These are phyloP conservation scores for Myotisia sp. DNA, from an alignment of 2,329 filamentous ascomycete genomes.

Conservation along the genomic window DNA sequence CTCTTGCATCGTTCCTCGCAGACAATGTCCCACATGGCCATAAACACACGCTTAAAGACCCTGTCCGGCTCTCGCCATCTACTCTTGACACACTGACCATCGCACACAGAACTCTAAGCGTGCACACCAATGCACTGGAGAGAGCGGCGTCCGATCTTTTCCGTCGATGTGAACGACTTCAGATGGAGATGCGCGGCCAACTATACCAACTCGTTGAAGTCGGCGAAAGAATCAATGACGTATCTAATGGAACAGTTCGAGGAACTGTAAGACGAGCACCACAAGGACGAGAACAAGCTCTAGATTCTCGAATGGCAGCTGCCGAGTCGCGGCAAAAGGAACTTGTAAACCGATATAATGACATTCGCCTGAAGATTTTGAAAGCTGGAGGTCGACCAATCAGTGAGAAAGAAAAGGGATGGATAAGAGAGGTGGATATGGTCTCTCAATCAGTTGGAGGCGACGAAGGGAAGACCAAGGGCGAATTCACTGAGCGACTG, in stretches of 20 bases:
- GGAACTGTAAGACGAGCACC: slow-evolving; percentile 17
- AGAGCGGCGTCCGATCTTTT: slow-evolving; percentile 38
- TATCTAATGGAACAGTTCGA: slow-evolving; percentile 21
- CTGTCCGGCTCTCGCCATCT: slow-evolving; percentile 34
- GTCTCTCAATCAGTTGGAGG: slow-evolving; percentile 25
- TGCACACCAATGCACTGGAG: slow-evolving; percentile 33
- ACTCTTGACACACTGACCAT: slow-evolving; percentile 35
- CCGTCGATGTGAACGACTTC: slow-evolving; percentile 36
- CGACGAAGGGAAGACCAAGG: slow-evolving; percentile 13
- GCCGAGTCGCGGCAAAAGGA: slow-evolving; percentile 28
- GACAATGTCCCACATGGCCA: slow-evolving; percentile 31
- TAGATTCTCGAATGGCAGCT: slow-evolving; percentile 28
- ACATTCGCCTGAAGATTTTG: slow-evolving; percentile 30
- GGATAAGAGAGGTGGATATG: slow-evolving; percentile 31
- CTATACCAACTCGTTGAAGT: slow-evolving; percentile 32
- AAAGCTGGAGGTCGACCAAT: slow-evolving; percentile 31
- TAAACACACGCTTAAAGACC: slow-evolving; percentile 29
- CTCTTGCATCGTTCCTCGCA: slow-evolving; percentile 29
- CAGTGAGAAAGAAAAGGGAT: slow-evolving; percentile 33
- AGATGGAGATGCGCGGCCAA: slow-evolving; percentile 35
- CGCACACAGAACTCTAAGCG: slow-evolving; percentile 33
- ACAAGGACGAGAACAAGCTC: slow-evolving; percentile 19
- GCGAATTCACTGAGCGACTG: slow-evolving; percentile 19
- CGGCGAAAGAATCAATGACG: slow-evolving; percentile 31
- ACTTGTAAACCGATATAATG: slow-evolving; percentile 30